Conservation (phyloP, 768 basidiomycete genomes). For the Pleurotus giganteus region DNA sequence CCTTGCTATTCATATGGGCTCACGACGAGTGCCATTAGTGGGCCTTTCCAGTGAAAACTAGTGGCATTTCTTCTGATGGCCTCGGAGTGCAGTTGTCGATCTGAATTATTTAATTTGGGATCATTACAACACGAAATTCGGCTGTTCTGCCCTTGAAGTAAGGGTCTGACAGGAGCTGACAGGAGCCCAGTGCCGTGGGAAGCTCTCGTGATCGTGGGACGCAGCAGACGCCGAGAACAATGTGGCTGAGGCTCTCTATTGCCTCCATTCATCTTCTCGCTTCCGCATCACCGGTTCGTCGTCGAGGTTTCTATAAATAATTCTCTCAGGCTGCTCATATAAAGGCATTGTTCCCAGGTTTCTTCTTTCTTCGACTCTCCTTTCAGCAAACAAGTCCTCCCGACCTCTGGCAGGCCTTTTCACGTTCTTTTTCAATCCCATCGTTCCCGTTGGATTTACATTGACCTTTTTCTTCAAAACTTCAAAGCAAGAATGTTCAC, state of each 20-base stretch:
- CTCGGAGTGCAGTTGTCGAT: too few species aligned
- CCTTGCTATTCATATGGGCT: neutral
- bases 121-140: too few species aligned
- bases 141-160: too few species aligned
- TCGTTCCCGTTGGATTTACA: neutral
- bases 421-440: conserved; percentile 2
- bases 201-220: neutral
- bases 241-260: neutral
- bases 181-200: too few species aligned
- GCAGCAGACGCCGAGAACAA: neutral
- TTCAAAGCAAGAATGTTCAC: conserved; percentile 8
- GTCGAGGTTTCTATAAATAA: neutral
- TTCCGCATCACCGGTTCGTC: conserved; percentile 2
- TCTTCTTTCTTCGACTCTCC: neutral
- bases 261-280: neutral
- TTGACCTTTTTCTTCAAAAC: neutral
- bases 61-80: too few species aligned
- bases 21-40: too few species aligned
- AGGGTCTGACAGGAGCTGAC: too few species aligned
- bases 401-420: conserved; percentile 14
- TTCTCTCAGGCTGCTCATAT: conserved; percentile 5
- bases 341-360: conserved; percentile 2
- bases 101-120: too few species aligned
- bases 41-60: too few species aligned
- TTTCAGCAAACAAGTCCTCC: conserved; percentile 9